A percentile compares a stretch with the other conserved stretches of the same genome.
These are phyloP conservation scores for Elsinoe ampelina DNA, from an alignment of 2,329 filamentous ascomycete genomes.

Conservation along the genomic window DNA sequence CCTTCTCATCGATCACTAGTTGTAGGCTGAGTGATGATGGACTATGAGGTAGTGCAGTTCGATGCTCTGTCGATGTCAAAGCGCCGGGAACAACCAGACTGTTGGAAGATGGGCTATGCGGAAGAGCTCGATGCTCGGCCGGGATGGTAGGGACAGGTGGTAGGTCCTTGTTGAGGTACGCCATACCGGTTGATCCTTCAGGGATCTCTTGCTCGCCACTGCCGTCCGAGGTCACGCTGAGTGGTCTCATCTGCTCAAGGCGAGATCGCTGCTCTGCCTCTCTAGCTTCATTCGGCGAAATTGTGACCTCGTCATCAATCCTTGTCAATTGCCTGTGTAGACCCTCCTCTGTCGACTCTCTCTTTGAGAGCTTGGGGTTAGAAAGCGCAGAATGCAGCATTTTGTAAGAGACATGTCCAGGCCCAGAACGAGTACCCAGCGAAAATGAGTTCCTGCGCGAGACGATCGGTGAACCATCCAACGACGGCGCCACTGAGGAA, in stretches of 20 bases:
- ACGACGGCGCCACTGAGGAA: neutral
- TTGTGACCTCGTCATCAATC: slow-evolving; percentile 25
- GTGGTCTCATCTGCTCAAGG: slow-evolving; percentile 2
- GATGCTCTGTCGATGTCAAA: neutral
- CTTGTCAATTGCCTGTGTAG: slow-evolving; percentile 16
- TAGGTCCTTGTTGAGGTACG: slow-evolving; percentile 1
- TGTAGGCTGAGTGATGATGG: slow-evolving; percentile 40
- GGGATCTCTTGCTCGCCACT: neutral
- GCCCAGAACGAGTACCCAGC: slow-evolving; percentile 33
- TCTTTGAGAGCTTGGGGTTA: neutral
- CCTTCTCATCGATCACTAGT: slow-evolving; percentile 51
- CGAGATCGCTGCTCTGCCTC: slow-evolving; percentile 20
- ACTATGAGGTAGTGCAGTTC: neutral
- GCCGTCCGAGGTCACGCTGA: neutral
- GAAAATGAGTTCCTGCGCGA: slow-evolving; percentile 21
- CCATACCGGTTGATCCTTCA: neutral
- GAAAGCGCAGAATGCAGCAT: slow-evolving; percentile 19
- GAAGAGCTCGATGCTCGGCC: neutral
- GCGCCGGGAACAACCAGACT: slow-evolving; percentile 31
- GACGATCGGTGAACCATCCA: slow-evolving; percentile 10
- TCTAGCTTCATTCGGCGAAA: slow-evolving; percentile 24
- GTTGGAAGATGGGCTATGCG: slow-evolving; percentile 24
- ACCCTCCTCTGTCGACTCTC: neutral
- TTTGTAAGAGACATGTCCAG: slow-evolving; percentile 24
- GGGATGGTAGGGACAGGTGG: neutral